Percentiles rank a stretch among this genome's conserved stretches.
These are phyloP conservation scores for Raffaelea deltoideospora DNA, from an alignment of 2,329 filamentous ascomycete genomes.

Conservation along the genomic window DNA sequence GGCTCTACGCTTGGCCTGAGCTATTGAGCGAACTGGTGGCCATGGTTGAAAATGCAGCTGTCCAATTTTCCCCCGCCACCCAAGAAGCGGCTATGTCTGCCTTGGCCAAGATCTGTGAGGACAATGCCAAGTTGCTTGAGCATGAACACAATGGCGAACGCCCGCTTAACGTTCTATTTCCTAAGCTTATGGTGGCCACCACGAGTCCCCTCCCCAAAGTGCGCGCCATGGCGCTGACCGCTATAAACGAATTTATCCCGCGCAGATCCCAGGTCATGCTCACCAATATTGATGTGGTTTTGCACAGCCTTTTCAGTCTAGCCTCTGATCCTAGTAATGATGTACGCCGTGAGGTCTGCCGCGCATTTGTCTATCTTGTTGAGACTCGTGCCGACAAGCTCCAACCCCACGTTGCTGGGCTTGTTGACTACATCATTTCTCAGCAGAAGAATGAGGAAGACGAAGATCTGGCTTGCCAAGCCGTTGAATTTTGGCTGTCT, in stretches of 20 bases:
- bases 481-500: slow-evolving; percentile 93
- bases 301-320: slow-evolving; percentile 70
- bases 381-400: slow-evolving; percentile 85
- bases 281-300: slow-evolving; percentile 63
- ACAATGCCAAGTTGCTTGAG: slow-evolving; percentile 77
- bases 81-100: slow-evolving; percentile 93
- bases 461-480: slow-evolving; percentile 81
- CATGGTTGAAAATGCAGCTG: slow-evolving; percentile 58
- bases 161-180: slow-evolving; percentile 76
- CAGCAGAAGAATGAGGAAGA: slow-evolving; percentile 81
- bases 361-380: slow-evolving; percentile 81
- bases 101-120: slow-evolving; percentile 89
- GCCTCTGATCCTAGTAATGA: slow-evolving; percentile 64
- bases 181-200: slow-evolving; percentile 79
- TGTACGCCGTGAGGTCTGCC: slow-evolving; percentile 83
- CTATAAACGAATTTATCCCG: slow-evolving; percentile 84
- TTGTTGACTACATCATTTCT: slow-evolving; percentile 84
- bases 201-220: slow-evolving; percentile 63
- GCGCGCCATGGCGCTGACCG: slow-evolving; percentile 61
- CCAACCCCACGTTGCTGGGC: slow-evolving; percentile 67
- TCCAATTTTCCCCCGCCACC: slow-evolving; percentile 51
- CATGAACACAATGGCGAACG: slow-evolving; percentile 78
- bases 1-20: slow-evolving; percentile 82
- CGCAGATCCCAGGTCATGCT: slow-evolving; percentile 72
- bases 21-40: slow-evolving; percentile 69